A percentile compares a stretch with the other conserved stretches of the same genome.
Evolutionary conservation across 1,284 basidiomycete species (phyloP).

Genomic region (Mycena citricolor): DNA sequence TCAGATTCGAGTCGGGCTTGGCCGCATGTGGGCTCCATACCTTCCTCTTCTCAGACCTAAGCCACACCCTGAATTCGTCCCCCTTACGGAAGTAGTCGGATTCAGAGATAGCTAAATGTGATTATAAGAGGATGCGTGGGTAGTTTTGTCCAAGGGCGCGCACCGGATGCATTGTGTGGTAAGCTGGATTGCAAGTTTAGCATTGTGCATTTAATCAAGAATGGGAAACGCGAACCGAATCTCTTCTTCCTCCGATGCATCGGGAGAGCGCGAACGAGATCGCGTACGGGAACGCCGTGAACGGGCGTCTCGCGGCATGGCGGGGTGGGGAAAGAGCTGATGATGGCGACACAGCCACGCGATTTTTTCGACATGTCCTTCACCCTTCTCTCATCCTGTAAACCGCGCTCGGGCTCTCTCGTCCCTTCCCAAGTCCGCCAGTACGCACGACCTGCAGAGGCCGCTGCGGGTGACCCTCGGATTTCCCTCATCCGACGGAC

Average conservation of each 20-base stretch:
- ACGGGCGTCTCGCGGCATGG: too few relatives aligned
- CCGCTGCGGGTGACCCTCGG: slow-evolving; percentile 53
- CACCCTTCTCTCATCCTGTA: slow-evolving; percentile 7
- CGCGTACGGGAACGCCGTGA: slow-evolving; percentile 34
- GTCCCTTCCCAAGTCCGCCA: slow-evolving; percentile 11
- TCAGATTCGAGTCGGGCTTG: background rate
- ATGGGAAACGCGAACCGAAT: background rate
- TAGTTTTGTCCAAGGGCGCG: too few relatives aligned
- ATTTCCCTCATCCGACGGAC: slow-evolving; percentile 73
- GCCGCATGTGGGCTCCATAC: slow-evolving; percentile 36
- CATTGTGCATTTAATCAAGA: too few relatives aligned
- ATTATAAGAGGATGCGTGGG: too few relatives aligned
- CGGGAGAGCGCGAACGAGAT: slow-evolving; percentile 45
- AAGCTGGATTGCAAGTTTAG: too few relatives aligned
- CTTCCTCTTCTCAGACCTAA: slow-evolving; percentile 76
- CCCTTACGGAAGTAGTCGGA: slow-evolving; percentile 78
- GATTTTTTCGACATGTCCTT: slow-evolving; percentile 15
- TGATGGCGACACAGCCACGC: too few relatives aligned
- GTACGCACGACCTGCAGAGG: slow-evolving; percentile 30
- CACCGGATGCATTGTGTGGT: slow-evolving; percentile 51
- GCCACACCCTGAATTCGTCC: slow-evolving; percentile 74
- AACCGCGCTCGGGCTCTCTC: slow-evolving; percentile 2
- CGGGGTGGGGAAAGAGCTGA: too few relatives aligned
- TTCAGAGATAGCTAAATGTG: slow-evolving; percentile 68
- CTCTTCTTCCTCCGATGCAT: slow-evolving; percentile 33